Evolutionary conservation across 2,329 filamentous ascomycete species (phyloP).

Genomic region (Aureobasidium sp.): DNA sequence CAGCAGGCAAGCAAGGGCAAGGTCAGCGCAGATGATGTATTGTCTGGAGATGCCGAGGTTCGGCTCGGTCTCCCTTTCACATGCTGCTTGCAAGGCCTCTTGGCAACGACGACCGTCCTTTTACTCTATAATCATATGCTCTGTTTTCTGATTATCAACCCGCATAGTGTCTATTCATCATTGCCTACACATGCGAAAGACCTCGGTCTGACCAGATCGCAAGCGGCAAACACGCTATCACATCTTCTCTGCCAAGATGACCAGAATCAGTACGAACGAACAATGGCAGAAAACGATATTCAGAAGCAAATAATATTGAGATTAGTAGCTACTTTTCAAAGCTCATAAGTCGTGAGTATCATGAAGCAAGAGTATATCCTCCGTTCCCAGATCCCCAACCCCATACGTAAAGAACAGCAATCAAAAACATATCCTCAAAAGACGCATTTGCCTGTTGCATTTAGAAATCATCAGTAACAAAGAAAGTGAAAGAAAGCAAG

Average conservation of each 20-base stretch:
- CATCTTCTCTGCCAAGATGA: not conserved
- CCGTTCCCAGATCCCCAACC: not conserved
- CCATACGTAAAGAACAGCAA: not conserved
- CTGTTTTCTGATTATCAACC: not conserved
- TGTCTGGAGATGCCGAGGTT: slow-evolving; percentile 11
- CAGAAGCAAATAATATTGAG: not conserved
- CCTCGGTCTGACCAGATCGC: not conserved
- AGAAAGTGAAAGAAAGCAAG: not conserved
- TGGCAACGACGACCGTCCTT: not conserved
- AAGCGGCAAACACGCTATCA: not conserved
- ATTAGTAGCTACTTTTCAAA: not conserved
- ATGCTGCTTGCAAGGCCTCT: not conserved
- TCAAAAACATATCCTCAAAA: not conserved
- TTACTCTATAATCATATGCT: not conserved
- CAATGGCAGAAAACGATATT: not conserved
- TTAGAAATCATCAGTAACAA: not conserved
- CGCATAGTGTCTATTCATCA: not conserved
- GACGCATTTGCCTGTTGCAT: not conserved
- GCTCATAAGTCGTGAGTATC: slow-evolving; percentile 2
- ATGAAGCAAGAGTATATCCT: not conserved
- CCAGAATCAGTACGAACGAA: not conserved
- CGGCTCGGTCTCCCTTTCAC: slow-evolving; percentile 8
- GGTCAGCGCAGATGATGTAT: slow-evolving; percentile 6
- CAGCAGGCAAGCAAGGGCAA: not conserved
- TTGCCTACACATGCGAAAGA: not conserved